These are phyloP conservation scores for Miscanthus lutarioriparius DNA, from an alignment of 176 grass and related monocot genomes.

Conservation along the genomic window DNA sequence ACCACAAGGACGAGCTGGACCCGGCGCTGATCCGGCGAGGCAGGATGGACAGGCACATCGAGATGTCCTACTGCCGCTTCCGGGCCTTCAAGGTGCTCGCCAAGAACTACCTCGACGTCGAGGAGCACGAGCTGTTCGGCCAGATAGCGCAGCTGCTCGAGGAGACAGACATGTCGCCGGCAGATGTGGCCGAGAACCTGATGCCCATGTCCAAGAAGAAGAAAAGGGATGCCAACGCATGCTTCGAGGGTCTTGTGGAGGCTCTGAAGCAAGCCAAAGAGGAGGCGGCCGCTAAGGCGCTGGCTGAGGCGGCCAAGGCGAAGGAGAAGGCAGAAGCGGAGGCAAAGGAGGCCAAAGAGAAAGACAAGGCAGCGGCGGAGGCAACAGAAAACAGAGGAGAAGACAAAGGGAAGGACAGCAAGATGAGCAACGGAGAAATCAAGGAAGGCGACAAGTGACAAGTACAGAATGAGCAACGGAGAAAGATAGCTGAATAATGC, in stretches of 20 bases:
- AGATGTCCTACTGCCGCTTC: constrained; percentile 69
- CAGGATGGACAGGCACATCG: constrained; percentile 82
- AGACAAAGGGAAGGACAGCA: not conserved
- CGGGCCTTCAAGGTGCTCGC: constrained; percentile 65
- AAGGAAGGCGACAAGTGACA: not conserved
- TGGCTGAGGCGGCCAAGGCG: not conserved
- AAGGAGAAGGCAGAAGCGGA: not conserved
- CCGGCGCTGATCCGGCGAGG: constrained; percentile 62
- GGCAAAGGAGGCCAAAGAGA: not conserved
- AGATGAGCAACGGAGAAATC: constrained; percentile 10
- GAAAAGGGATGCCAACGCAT: constrained; percentile 15
- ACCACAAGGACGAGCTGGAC: constrained; percentile 68
- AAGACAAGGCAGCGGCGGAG: not conserved
- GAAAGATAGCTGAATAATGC: not conserved
- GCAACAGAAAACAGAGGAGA: not conserved
- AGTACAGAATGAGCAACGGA: not conserved
- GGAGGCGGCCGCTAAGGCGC: not conserved
- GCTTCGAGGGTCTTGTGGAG: constrained; percentile 36
- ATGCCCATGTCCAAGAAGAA: constrained; percentile 53
- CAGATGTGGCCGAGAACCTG: constrained; percentile 62
- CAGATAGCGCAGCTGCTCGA: constrained; percentile 34
- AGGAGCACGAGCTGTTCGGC: constrained; percentile 33
- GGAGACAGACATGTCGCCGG: constrained; percentile 57
- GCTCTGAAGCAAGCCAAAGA: constrained; percentile 39
- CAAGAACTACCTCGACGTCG: constrained; percentile 48